Percentiles rank a stretch among this genome's conserved stretches.
These are phyloP conservation scores for Penicillium sp. DNA, from an alignment of 2,329 filamentous ascomycete genomes.

Conservation along the genomic window DNA sequence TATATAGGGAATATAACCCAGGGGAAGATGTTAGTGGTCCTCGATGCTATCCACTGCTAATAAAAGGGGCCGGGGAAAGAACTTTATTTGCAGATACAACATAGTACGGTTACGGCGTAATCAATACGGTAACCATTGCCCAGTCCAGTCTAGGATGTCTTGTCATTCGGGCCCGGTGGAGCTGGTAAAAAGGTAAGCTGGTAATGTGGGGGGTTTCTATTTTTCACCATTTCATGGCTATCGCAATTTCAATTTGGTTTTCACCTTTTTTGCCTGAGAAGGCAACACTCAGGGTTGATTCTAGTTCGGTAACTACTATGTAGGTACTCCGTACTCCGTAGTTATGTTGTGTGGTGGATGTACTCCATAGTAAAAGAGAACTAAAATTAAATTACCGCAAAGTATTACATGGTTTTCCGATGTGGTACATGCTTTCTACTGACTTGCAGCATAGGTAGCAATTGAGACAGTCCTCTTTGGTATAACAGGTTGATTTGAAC, in stretches of 20 bases:
- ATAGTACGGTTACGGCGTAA: background rate
- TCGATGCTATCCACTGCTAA: background rate
- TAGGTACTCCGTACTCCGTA: too few species aligned
- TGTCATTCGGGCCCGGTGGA: background rate
- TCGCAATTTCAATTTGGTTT: constrained; percentile 13
- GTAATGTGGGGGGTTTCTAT: constrained; percentile 15
- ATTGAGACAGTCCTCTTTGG: background rate
- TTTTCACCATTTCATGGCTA: constrained; percentile 5
- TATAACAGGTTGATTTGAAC: background rate
- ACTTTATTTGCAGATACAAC: background rate
- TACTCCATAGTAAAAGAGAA: too few species aligned
- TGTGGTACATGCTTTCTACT: background rate
- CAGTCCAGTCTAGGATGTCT: background rate
- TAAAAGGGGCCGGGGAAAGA: background rate
- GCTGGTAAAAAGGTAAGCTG: background rate
- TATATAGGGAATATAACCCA: background rate
- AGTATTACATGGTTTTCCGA: background rate
- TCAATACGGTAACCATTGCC: background rate
- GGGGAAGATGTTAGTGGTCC: background rate
- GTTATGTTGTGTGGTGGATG: too few species aligned
- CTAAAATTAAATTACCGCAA: background rate
- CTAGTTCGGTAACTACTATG: too few species aligned
- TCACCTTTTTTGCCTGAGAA: too few species aligned
- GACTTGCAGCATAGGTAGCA: background rate
- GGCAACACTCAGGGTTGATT: too few species aligned